phyloP scores from a whole-genome alignment of 129 eudicot species.

The Sambucus nigra region DNA sequence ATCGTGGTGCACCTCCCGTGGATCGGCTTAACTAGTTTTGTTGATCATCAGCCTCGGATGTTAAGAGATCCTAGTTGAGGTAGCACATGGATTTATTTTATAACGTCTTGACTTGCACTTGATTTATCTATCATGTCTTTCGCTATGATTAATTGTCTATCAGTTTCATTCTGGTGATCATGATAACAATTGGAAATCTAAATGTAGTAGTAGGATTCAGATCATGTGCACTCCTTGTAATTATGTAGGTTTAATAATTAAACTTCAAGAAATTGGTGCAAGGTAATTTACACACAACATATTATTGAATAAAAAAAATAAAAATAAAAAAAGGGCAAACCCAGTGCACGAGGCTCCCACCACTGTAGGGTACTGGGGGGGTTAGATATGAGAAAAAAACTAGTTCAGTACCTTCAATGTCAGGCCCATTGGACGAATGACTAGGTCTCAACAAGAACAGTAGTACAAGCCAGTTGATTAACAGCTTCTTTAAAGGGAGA shows the following conservation, averaged over 20 bases:
- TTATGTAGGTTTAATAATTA: background rate
- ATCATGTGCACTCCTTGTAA: background rate
- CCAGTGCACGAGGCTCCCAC: too few species aligned
- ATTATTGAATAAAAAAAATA: conserved; percentile 3
- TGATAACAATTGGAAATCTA: background rate
- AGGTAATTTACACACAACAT: background rate
- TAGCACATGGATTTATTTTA: too few species aligned
- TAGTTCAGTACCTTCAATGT: conserved; percentile 48
- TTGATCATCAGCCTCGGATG: too few species aligned
- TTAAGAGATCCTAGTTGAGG: too few species aligned
- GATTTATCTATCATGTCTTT: too few species aligned
- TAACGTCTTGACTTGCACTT: too few species aligned
- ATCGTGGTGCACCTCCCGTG: too few species aligned
- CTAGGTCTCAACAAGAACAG: conserved; percentile 27
- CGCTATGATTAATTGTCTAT: too few species aligned
- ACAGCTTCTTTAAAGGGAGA: conserved; percentile 27
- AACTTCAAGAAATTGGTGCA: background rate
- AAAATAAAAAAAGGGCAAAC: too few species aligned
- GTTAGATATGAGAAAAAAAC: background rate
- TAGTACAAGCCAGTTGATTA: conserved; percentile 26
- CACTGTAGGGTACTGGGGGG: too few species aligned
- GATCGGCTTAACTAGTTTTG: too few species aligned
- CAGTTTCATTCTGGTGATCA: too few species aligned
- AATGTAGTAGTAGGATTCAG: background rate
- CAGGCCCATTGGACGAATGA: conserved; percentile 31